A percentile compares a stretch with the other conserved stretches of the same genome.
Conservation (phyloP, 192 early-diverging fungal genomes). For the Coemansia asiatica region DNA sequence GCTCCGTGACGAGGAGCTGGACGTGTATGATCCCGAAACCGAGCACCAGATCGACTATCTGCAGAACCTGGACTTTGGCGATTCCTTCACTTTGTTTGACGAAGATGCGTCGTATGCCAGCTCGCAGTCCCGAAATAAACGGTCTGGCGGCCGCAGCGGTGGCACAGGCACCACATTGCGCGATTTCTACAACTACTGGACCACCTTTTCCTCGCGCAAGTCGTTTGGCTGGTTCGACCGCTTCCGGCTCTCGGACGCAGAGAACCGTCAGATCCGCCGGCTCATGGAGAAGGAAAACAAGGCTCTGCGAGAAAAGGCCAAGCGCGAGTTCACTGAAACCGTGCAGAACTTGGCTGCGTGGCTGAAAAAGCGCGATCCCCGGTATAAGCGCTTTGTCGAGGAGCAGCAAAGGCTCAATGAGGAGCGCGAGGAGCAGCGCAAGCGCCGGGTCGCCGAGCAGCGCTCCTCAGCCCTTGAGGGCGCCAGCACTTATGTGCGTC, state of each 20-base stretch:
- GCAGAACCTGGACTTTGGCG: slow-evolving; percentile 67
- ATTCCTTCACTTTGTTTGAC: slow-evolving; percentile 65
- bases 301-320: slow-evolving; percentile 72
- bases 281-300: slow-evolving; percentile 93
- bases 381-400: slow-evolving; percentile 70
- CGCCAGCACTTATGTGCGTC: slow-evolving; percentile 62
- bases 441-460: slow-evolving; percentile 61
- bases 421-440: slow-evolving; percentile 60
- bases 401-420: slow-evolving; percentile 57
- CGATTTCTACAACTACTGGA: slow-evolving; percentile 81
- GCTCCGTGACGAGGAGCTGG: slow-evolving; percentile 77
- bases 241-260: slow-evolving; percentile 74
- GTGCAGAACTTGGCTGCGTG: slow-evolving; percentile 73
- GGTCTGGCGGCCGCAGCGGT: slow-evolving; percentile 1
- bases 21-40: slow-evolving; percentile 19
- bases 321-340: slow-evolving; percentile 72
- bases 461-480: slow-evolving; percentile 56
- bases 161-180: slow-evolving; percentile 48
- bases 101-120: slow-evolving; percentile 51
- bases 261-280: slow-evolving; percentile 75
- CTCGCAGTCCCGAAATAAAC: slow-evolving; percentile 9
- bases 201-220: slow-evolving; percentile 78
- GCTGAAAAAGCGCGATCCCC: slow-evolving; percentile 88
- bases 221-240: slow-evolving; percentile 95
- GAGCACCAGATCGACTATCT: slow-evolving; percentile 28